These are phyloP conservation scores for Scortechinia acanthostroma DNA, from an alignment of 2,329 filamentous ascomycete species.

Conservation along the genomic window DNA sequence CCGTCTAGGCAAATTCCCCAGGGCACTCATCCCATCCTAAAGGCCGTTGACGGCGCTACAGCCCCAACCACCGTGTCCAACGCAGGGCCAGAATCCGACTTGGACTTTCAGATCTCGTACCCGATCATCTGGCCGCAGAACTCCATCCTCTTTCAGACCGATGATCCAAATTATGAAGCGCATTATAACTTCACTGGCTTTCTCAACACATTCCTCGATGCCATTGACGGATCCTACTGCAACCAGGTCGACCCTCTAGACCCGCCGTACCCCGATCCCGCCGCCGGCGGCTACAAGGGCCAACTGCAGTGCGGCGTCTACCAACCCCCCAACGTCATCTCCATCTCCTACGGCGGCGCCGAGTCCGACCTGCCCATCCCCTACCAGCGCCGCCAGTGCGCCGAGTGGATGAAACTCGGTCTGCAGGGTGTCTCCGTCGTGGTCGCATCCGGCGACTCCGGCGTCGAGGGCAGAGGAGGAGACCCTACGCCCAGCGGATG, in stretches of 20 bases:
- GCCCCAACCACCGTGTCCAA: slow-evolving; percentile 12
- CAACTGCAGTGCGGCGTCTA: slow-evolving; percentile 33
- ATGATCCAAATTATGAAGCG: slow-evolving; percentile 31
- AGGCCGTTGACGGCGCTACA: slow-evolving; percentile 23
- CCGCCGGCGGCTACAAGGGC: slow-evolving; percentile 11
- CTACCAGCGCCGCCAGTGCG: slow-evolving; percentile 43
- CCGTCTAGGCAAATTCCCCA: slow-evolving; percentile 21
- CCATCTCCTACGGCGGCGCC: slow-evolving; percentile 45
- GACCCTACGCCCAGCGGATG: slow-evolving; percentile 25
- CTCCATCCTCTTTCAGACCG: slow-evolving; percentile 34
- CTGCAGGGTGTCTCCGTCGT: slow-evolving; percentile 37
- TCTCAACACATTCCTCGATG: slow-evolving; percentile 39
- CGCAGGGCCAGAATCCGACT: slow-evolving; percentile 29
- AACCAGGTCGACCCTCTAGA: slow-evolving; percentile 29
- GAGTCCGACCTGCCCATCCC: slow-evolving; percentile 41
- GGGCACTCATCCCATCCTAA: slow-evolving; percentile 24
- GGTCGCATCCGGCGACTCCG: slow-evolving; percentile 37
- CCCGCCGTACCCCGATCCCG: slow-evolving; percentile 38
- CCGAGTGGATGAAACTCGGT: slow-evolving; percentile 42
- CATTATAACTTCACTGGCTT: slow-evolving; percentile 16
- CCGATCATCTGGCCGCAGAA: slow-evolving; percentile 42
- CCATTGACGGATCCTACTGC: slow-evolving; percentile 44
- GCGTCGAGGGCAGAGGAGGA: slow-evolving; percentile 26
- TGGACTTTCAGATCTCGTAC: slow-evolving; percentile 37
- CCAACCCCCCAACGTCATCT: slow-evolving; percentile 45